Evolutionary conservation across 2,329 filamentous ascomycete species (phyloP), one percentile per base, ranked within the genome.

Genomic region (Cadophora sp.): DNA sequence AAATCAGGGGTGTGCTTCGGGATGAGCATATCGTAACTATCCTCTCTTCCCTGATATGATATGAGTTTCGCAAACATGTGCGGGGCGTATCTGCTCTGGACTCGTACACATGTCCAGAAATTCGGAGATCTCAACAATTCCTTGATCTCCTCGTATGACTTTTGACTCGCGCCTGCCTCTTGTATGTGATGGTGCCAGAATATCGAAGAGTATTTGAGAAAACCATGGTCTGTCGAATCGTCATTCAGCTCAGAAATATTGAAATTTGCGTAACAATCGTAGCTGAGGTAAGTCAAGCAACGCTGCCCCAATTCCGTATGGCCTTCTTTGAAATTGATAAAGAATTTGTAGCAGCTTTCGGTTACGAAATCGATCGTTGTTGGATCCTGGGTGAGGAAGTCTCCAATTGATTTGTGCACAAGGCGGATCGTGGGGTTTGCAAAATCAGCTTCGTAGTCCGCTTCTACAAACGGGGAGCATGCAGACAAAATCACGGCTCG

Each of bases 91-190:
- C 59, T 56, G 24, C 60, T 56, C 36, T 66, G 64, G 7, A 69
- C 58, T 33, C 56, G 36, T 4, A 69, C 16, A 48, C 64, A 69
- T 16, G 67, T 65, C 67, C 67, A 69, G 18, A 69, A 53, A 16
- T 66, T 66, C 2, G 55, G 55, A 20, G 59, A 64, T 30, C 50
- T 64, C 22, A 66, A 18, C 24, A 68, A 64, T 8, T 59, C 39
- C 8, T 13, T 11, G 13, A 68, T 36, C 16, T 48, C 39, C 3
- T 60, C 39, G 22, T 62, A 64, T 3, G 58, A 18, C 8, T 59
- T 56, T 18, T 50, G n/a, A 16, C 39, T 51, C 8, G n/a, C 13
- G 4, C 58, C 56, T 11, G 61, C 58, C 36, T 59, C 33, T 24
- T 47, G 14, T 14, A 69, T 7, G 24, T 69, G 67, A 22, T 39